Evolutionary conservation across 108 stramenopile genomes (phyloP), one percentile per base, ranked within the genome.

Genomic region (Cyclostephanos invisitatus): DNA sequence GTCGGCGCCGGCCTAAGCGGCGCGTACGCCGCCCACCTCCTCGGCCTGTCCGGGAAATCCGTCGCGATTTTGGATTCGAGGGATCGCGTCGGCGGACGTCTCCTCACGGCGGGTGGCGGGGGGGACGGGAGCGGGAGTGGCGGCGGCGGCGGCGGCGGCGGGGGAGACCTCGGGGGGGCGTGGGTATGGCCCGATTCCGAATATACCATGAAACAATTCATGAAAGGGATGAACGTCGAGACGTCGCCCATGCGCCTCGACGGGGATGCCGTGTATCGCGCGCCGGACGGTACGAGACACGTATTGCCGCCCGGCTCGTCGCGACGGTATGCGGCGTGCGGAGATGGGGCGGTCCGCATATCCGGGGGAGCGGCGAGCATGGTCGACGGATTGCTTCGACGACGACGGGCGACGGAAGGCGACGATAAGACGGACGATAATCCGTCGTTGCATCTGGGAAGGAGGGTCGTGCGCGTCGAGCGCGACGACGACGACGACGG

Each of bases 1-100:
- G 55, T 70, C 27, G 69, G 69, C 59, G 69, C 69, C 6, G 69
- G 69, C 12, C 36, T 70, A 27, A 70, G 69, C 27, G 69, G 69
- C 7, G 69, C 58, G 20, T 61, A 27, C 24, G 57, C 57, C 37
- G 69, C 69, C 18, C 10, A 56, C 7, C 25, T 42, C 7, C 57
- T 70, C 22, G 68, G 55, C 29, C 22, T 37, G 5, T 17, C 15
- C 18, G 57, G 44, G 21, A 29, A 9, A 20, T 21, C 38, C 21
- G 69, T 70, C 38, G 40, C 55, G 14, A 29, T 70, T 20, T 3
- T 70, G 2, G 69, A 70, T 40, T 58, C 58, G 3, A 42, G 69
- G 17, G 6, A 10, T 59, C 69, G 69, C 21, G 58, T 61, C 24
- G 69, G 69, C 5, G 69, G 69, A 60, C 55, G 69, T 18, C 69